Evolutionary conservation across 306 rosid genomes (phyloP).

Genomic region (Dalbergia cochinchinensis): DNA sequence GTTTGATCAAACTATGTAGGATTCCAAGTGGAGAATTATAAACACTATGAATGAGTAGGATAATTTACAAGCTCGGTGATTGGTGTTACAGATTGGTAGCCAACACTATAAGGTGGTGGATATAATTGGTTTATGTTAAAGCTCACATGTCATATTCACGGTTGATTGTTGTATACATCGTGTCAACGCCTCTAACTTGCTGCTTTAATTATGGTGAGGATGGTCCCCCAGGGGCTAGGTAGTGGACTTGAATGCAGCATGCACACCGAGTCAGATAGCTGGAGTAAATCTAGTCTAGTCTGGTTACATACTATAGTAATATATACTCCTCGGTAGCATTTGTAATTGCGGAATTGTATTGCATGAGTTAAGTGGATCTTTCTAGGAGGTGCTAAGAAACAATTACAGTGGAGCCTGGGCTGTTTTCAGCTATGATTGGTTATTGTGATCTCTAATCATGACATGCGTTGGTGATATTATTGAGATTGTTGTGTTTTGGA

Average conservation of each 20-base stretch:
- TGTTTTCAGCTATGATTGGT: not conserved
- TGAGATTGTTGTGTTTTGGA: constrained; percentile 22
- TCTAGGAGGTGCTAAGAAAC: not conserved
- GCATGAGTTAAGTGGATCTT: too few species aligned
- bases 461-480: constrained; percentile 10
- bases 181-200: constrained; percentile 24
- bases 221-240: constrained; percentile 48
- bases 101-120: not conserved
- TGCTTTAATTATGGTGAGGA: constrained; percentile 18
- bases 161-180: constrained; percentile 30
- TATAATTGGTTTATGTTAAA: constrained; percentile 27
- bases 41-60: not conserved
- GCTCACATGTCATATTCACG: constrained; percentile 43
- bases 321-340: not conserved
- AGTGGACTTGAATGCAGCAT: constrained; percentile 15
- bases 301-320: too few species aligned
- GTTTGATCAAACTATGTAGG: not conserved
- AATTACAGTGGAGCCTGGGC: not conserved
- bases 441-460: not conserved
- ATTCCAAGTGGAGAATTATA: too few species aligned
- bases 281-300: not conserved
- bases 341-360: not conserved
- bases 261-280: not conserved
- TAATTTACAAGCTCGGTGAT: not conserved
- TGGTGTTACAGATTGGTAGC: constrained; percentile 42